Evolutionary conservation across 768 basidiomycete genomes (phyloP).

Genomic region (Mycena pura): DNA sequence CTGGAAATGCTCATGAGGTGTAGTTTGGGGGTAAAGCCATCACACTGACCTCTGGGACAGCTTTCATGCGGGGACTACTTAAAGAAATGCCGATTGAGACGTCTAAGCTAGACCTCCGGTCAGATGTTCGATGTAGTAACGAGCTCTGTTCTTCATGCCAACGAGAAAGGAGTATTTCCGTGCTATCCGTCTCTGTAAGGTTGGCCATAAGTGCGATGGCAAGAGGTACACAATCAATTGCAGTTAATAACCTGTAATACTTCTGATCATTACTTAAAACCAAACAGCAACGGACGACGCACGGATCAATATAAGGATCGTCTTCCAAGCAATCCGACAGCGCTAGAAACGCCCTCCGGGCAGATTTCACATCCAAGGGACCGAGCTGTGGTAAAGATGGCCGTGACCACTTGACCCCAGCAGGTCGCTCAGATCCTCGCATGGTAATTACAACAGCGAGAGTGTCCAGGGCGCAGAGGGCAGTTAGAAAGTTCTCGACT

Average conservation of each 20-base stretch:
- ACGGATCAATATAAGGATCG: conserved; percentile 25
- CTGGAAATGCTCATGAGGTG: conserved; percentile 1
- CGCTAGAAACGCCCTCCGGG: conserved; percentile 26
- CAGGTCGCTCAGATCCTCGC: conserved; percentile 32
- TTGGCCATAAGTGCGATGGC: conserved; percentile 31
- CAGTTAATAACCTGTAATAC: conserved; percentile 13
- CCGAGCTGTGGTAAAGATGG: conserved; percentile 27
- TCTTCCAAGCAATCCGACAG: conserved; percentile 28
- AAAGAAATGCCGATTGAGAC: conserved; percentile 29
- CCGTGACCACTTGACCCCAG: conserved; percentile 28
- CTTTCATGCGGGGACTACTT: conserved; percentile 26
- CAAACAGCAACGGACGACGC: neutral
- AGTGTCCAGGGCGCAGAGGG: conserved; percentile 18
- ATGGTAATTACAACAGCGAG: conserved; percentile 28
- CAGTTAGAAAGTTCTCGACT: conserved; percentile 25
- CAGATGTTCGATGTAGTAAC: conserved; percentile 20
- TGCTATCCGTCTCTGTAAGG: conserved; percentile 24
- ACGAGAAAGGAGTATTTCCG: conserved; percentile 21
- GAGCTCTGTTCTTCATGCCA: conserved; percentile 28
- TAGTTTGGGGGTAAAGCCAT: neutral
- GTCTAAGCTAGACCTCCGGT: conserved; percentile 25
- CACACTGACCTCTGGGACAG: conserved; percentile 21
- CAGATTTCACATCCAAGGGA: conserved; percentile 24
- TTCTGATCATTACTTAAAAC: neutral
- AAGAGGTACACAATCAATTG: conserved; percentile 30